A percentile compares a stretch with the other conserved stretches of the same genome.
phyloP scores from a whole-genome alignment of 345 rosid species.

The Heritiera littoralis region DNA sequence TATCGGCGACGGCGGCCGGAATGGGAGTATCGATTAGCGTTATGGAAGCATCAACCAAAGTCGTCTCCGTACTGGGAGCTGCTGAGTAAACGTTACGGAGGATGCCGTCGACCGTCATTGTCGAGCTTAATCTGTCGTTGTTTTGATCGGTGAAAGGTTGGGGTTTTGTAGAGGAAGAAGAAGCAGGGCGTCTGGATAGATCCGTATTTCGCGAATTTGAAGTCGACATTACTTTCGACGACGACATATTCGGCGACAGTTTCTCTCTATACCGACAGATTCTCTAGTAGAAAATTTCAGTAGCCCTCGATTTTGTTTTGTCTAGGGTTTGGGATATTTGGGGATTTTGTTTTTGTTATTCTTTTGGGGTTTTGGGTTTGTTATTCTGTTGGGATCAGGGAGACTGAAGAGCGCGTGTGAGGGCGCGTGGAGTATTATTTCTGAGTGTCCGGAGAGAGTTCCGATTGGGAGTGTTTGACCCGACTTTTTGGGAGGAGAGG shows the following conservation, averaged over 20 bases:
- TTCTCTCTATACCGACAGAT: neutral
- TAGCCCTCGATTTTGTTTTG: neutral
- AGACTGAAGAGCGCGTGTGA: slow-evolving; percentile 17
- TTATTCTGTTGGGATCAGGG: slow-evolving; percentile 46
- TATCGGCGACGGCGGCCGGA: slow-evolving; percentile 8
- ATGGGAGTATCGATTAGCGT: slow-evolving; percentile 44
- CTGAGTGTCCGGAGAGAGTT: neutral
- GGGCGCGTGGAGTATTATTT: neutral
- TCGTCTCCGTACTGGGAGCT: slow-evolving; percentile 22
- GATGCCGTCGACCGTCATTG: slow-evolving; percentile 55
- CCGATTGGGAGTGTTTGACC: neutral
- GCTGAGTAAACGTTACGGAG: slow-evolving; percentile 33
- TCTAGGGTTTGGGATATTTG: slow-evolving; percentile 24
- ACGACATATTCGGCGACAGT: slow-evolving; percentile 49
- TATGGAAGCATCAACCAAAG: slow-evolving; percentile 38
- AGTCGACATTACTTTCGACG: slow-evolving; percentile 65
- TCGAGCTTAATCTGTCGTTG: slow-evolving; percentile 18
- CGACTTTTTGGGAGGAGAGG: neutral
- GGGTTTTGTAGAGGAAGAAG: slow-evolving; percentile 39
- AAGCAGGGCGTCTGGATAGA: slow-evolving; percentile 48
- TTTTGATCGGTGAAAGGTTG: slow-evolving; percentile 30
- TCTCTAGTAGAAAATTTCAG: slow-evolving; percentile 31
- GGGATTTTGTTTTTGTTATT: neutral
- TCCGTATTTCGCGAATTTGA: slow-evolving; percentile 64
- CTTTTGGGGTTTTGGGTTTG: slow-evolving; percentile 18